These are phyloP conservation scores for Saturnispora kantuleensis DNA, from an alignment of 805 yeast genomes.

Conservation along the genomic window DNA sequence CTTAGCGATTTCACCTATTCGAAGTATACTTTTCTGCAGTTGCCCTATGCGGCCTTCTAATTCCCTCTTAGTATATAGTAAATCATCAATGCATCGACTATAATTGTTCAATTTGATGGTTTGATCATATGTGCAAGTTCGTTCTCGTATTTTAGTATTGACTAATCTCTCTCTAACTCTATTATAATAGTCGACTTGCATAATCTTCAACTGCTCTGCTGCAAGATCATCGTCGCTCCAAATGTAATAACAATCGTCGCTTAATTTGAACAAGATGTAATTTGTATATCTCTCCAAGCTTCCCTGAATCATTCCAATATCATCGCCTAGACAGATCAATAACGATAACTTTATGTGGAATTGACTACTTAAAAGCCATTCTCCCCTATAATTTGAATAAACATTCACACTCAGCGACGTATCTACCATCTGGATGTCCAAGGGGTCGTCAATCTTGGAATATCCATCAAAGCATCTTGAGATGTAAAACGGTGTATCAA, in stretches of 20 bases:
- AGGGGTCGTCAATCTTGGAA: slow-evolving; percentile 20
- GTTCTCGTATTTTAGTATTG: slow-evolving; percentile 11
- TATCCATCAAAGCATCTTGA: slow-evolving; percentile 26
- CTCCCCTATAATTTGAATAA: slow-evolving; percentile 10
- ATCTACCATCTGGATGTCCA: slow-evolving; percentile 14
- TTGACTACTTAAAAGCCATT: slow-evolving; percentile 21
- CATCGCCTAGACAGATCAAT: slow-evolving; percentile 26
- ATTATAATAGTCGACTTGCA: slow-evolving; percentile 8
- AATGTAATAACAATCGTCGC: slow-evolving; percentile 26
- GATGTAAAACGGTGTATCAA: slow-evolving; percentile 25
- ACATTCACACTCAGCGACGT: slow-evolving; percentile 21
- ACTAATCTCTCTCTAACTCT: slow-evolving; percentile 2
- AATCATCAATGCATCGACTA: slow-evolving; percentile 29
- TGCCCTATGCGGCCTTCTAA: slow-evolving; percentile 7
- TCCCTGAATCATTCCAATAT: slow-evolving; percentile 15
- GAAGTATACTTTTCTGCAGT: no score
- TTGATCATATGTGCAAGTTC: slow-evolving; percentile 30
- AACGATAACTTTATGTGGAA: slow-evolving; percentile 23
- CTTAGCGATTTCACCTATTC: background rate
- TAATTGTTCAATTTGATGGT: slow-evolving; percentile 33
- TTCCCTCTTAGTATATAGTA: slow-evolving; percentile 15
- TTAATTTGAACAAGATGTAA: slow-evolving; percentile 21
- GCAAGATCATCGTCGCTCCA: slow-evolving; percentile 13
- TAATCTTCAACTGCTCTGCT: slow-evolving; percentile 7
- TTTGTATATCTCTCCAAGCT: slow-evolving; percentile 16